Evolutionary conservation across 1,284 basidiomycete species (phyloP), one percentile per base, ranked within the genome.

Genomic region (Amanita bisporigera): DNA sequence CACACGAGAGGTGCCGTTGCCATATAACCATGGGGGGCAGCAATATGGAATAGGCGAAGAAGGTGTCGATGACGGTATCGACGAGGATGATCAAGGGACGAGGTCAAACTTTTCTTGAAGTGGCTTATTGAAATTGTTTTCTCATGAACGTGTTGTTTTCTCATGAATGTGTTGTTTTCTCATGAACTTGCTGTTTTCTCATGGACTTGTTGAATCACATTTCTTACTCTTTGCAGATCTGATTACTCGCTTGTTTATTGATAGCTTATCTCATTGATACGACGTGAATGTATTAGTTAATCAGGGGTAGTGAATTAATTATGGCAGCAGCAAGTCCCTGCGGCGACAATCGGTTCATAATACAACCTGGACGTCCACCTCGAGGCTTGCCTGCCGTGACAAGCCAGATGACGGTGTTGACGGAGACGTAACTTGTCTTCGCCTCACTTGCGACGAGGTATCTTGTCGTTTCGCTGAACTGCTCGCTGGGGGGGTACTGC

Each of bases 1-100:
- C 33, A 92, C 90, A 7, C 82, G 88, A 52, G 93, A 95, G 73
- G 88, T 94, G 2, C 92, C 91, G 0, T 78, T 94, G 40, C 93
- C 93, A 3, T 94, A 94, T 77, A 79, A 83, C 2, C 83, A 91
- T 67, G 86, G 89, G 47, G 81, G 81, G 17, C 79, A 78, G 38
- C 81, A 76, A 38, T 82, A 83, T 47, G 81, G 77, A 26, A 69
- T 70, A 29, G 70, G 68, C 10, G 76, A 76, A 41, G 59, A 47
- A 24, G 59, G 24, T 41, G 40, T 41, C 40, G 40, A 41, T 9
- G 40, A 41, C 19, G 40, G 15, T 41, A 41, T 41, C 17, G 40
- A 41, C 49, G 49, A 52, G 49, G 49, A 52, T 26, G 24, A 31
- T 12, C 38, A 45, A 17, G 40, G 61, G 29, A 38, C 26, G 10